phyloP scores from a whole-genome alignment of 2,329 filamentous ascomycete genomes.

The Ophiostoma sp. region DNA sequence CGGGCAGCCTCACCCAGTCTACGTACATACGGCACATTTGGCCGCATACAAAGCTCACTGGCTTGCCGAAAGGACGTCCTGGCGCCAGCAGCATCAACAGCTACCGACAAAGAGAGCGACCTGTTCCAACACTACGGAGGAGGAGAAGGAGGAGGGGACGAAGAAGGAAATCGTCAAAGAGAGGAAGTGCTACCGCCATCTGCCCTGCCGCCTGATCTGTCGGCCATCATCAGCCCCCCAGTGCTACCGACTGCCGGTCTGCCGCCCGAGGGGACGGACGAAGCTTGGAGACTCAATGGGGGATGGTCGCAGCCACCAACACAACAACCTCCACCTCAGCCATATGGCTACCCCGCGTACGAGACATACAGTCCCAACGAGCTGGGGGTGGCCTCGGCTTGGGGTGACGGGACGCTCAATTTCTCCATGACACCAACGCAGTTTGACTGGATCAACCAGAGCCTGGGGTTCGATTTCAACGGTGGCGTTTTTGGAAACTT shows the following conservation, averaged over 20 bases:
- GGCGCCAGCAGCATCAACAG: slow-evolving; percentile 14
- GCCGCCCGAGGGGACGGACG: not conserved
- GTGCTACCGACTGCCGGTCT: not conserved
- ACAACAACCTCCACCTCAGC: not conserved
- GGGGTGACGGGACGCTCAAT: slow-evolving; percentile 23
- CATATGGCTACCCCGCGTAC: slow-evolving; percentile 14
- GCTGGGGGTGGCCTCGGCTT: slow-evolving; percentile 14
- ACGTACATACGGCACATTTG: slow-evolving; percentile 22
- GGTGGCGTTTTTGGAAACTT: not conserved
- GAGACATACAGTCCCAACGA: slow-evolving; percentile 23
- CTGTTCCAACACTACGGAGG: slow-evolving; percentile 17
- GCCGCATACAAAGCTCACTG: slow-evolving; percentile 19
- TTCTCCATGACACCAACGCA: slow-evolving; percentile 24
- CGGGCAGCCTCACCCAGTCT: slow-evolving; percentile 19
- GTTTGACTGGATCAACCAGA: slow-evolving; percentile 25
- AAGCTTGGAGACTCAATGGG: not conserved
- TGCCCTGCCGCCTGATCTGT: not conserved
- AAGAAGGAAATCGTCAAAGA: not conserved
- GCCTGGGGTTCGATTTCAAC: slow-evolving; percentile 19
- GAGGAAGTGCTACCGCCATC: not conserved
- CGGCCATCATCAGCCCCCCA: not conserved
- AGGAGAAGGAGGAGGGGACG: too few relatives aligned
- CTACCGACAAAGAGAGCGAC: slow-evolving; percentile 22
- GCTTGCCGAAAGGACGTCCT: slow-evolving; percentile 21
- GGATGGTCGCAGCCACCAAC: not conserved